Evolutionary conservation across 2,329 filamentous ascomycete species (phyloP).

Genomic region (Trichoderma lentiforme): DNA sequence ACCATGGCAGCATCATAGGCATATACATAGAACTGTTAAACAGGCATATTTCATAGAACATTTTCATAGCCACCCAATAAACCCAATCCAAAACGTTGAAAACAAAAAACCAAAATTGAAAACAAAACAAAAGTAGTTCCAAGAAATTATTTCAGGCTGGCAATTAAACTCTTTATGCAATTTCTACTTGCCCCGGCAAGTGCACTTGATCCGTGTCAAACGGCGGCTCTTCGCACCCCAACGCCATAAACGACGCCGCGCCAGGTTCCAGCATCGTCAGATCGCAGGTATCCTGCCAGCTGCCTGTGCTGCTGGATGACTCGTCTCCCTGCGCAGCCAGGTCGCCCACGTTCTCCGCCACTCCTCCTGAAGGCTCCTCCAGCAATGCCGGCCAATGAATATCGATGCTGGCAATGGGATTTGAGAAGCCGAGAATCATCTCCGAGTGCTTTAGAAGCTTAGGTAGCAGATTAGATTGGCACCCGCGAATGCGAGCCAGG

Average conservation of each 20-base stretch:
- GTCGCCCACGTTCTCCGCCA: background rate
- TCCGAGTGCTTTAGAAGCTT: conserved; percentile 25
- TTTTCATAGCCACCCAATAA: background rate
- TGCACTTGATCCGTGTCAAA: conserved; percentile 16
- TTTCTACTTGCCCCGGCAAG: conserved; percentile 11
- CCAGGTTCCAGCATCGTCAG: conserved; percentile 14
- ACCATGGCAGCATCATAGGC: background rate
- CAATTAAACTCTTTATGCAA: background rate
- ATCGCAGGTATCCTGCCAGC: conserved; percentile 15
- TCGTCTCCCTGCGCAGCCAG: conserved; percentile 1
- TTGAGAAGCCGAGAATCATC: conserved; percentile 13
- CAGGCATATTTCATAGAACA: conserved; percentile 4
- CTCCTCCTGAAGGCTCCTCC: conserved; percentile 7
- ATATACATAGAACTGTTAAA: background rate
- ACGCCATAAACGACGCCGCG: background rate
- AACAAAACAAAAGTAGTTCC: background rate
- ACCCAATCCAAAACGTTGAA: background rate
- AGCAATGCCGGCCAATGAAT: conserved; percentile 11
- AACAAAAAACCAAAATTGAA: background rate
- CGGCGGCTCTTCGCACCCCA: background rate
- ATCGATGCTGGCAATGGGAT: background rate
- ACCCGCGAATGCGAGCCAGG: conserved; percentile 26
- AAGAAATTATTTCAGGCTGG: background rate
- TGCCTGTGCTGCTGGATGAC: conserved; percentile 8
- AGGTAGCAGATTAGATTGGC: conserved; percentile 29